Evolutionary conservation across 1,284 basidiomycete genomes (phyloP).

Genomic region (Apiotrichum brassicae): DNA sequence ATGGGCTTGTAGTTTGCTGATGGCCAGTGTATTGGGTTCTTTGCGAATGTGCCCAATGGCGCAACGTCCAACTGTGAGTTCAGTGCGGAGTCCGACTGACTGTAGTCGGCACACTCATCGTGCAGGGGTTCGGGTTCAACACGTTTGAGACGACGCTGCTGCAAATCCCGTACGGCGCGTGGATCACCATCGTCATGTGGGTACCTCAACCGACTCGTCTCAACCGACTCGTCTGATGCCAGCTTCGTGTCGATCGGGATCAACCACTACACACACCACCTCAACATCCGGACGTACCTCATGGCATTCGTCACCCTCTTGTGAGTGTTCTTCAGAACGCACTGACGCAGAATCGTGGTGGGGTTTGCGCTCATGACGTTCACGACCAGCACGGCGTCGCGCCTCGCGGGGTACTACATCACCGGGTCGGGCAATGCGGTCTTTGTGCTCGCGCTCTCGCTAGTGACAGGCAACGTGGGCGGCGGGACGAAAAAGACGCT

Average conservation of each 20-base stretch:
- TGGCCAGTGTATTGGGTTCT: constrained; percentile 38
- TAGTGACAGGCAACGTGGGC: constrained; percentile 51
- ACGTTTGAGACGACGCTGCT: too few species aligned
- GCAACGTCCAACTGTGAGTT: constrained; percentile 18
- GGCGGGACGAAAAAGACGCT: too few species aligned
- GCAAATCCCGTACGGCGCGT: too few species aligned
- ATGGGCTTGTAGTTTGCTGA: too few species aligned
- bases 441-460: constrained; percentile 50
- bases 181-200: too few species aligned
- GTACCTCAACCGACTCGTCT: too few species aligned
- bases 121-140: constrained; percentile 38
- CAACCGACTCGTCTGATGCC: too few species aligned
- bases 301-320: constrained; percentile 40
- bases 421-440: constrained; percentile 50
- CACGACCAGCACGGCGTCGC: constrained; percentile 44
- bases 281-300: constrained; percentile 44
- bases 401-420: constrained; percentile 54
- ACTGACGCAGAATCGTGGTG: constrained; percentile 39
- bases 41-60: constrained; percentile 46
- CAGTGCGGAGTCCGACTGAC: too few species aligned
- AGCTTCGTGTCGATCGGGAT: constrained; percentile 1
- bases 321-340: constrained; percentile 40
- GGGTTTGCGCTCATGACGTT: constrained; percentile 45
- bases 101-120: constrained; percentile 45
- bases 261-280: constrained; percentile 40